phyloP scores from a whole-genome alignment of 371 early-diverging fungal species.

The Conidiobolus incongruus region DNA sequence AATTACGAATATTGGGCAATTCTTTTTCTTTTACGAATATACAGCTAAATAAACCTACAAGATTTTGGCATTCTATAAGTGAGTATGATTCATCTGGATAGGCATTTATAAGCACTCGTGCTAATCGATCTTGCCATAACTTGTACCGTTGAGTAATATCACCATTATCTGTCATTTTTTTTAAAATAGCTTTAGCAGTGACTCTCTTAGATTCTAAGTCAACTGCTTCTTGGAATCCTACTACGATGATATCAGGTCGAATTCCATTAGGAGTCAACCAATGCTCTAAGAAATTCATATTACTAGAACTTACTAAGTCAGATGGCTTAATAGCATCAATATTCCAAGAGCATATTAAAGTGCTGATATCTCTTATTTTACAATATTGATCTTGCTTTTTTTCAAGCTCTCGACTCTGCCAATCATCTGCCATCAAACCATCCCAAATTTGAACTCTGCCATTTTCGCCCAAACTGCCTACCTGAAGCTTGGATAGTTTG shows the following conservation, averaged over 20 bases:
- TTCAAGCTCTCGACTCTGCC: slow-evolving; percentile 18
- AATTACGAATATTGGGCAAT: slow-evolving; percentile 10
- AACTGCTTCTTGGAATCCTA: slow-evolving; percentile 76
- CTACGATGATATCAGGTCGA: slow-evolving; percentile 50
- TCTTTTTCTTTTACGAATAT: slow-evolving; percentile 29
- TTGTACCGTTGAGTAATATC: slow-evolving; percentile 29
- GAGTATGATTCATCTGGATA: slow-evolving; percentile 20
- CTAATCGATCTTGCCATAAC: slow-evolving; percentile 44
- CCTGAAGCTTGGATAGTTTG: slow-evolving; percentile 16
- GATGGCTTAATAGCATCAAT: slow-evolving; percentile 46
- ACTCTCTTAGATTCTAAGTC: slow-evolving; percentile 54
- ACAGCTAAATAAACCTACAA: slow-evolving; percentile 61
- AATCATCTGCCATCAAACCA: slow-evolving; percentile 37
- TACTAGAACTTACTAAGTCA: slow-evolving; percentile 20
- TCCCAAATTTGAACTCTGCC: slow-evolving; percentile 51
- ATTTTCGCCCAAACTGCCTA: slow-evolving; percentile 29
- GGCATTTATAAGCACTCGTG: slow-evolving; percentile 20
- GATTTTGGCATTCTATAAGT: slow-evolving; percentile 33
- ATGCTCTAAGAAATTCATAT: slow-evolving; percentile 13
- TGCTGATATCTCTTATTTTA: slow-evolving; percentile 23
- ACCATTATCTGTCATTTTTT: slow-evolving; percentile 24
- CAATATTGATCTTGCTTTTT: slow-evolving; percentile 24
- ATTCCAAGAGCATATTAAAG: slow-evolving; percentile 63
- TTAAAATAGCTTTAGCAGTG: slow-evolving; percentile 35
- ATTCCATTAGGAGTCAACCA: slow-evolving; percentile 26